Evolutionary conservation across 352 stramenopile species (phyloP).

Genomic region (Thalassiosira allenii): DNA sequence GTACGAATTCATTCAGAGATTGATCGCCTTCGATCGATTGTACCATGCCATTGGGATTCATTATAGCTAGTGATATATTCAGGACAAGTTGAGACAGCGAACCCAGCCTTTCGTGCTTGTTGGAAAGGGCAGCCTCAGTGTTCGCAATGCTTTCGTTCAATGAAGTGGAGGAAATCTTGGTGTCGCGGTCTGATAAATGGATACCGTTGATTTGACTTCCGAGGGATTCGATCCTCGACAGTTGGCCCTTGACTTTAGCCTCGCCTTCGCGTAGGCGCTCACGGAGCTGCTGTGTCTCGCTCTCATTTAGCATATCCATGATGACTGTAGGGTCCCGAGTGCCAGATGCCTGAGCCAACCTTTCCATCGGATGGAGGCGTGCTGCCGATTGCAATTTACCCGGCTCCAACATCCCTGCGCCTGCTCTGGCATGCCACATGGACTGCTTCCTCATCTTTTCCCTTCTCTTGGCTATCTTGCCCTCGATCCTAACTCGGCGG

Average conservation of each 20-base stretch:
- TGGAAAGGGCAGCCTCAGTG: constrained; percentile 1
- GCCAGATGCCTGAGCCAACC: constrained; percentile 14
- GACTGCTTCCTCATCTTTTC: constrained; percentile 2
- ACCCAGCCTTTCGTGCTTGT: constrained; percentile 1
- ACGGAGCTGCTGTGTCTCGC: constrained; percentile 29
- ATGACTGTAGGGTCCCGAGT: constrained; percentile 28
- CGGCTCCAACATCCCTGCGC: not conserved
- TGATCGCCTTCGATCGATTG: constrained; percentile 15
- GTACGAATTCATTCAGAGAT: constrained; percentile 12
- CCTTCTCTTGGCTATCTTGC: constrained; percentile 24
- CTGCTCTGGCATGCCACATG: not conserved
- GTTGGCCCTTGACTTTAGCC: constrained; percentile 25
- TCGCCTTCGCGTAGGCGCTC: constrained; percentile 29
- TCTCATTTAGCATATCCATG: constrained; percentile 24
- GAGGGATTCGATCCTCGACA: constrained; percentile 15
- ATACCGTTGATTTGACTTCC: constrained; percentile 23
- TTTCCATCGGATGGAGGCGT: constrained; percentile 33
- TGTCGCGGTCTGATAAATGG: constrained; percentile 12
- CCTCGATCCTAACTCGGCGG: constrained; percentile 11
- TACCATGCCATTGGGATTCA: constrained; percentile 21
- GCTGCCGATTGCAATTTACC: not conserved
- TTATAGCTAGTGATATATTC: constrained; percentile 16
- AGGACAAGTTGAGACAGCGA: constrained; percentile 15
- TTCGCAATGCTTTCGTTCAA: constrained; percentile 6
- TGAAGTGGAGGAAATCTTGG: not conserved